Base-by-base conservation (phyloP, 2,329 filamentous ascomycete genomes). In the Dothistroma septosporum region DNA sequence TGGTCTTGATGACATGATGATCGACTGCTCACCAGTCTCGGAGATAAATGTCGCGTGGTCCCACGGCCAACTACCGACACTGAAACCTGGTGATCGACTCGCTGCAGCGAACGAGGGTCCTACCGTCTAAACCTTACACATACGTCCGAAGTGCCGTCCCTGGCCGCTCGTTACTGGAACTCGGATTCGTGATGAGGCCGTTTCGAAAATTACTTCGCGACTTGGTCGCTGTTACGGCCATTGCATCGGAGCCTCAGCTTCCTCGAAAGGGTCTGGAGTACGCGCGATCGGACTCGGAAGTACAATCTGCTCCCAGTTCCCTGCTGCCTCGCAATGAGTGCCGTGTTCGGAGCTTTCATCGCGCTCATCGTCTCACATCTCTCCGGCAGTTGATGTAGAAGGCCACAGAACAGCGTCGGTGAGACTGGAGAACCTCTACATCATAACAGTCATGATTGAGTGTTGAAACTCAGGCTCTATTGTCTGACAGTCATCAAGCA, bases 61-160 rank as follows among this genome's bases (percentile, higher is more conserved):
- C 9, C 37, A 41, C 32, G 19, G 52, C 32, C n/a, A 41, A 19
- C 12, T 41, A 22, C 52, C n/a, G 33, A 12, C 21, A 6, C 12
- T 22, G 22, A 21, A 54, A 54, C 52, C 14, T 54, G 52, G 52
- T 19, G n/a, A 22, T 54, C 32, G n/a, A 24, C 52, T 54, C n/a
- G 52, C 28, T 28, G 41, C 41, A n/a, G 41, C 41, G 41, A 44
- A 44, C 41, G 16, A 44, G 52, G 52, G 19, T 22, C 52, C 32
- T 54, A n/a, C 52, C 31, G 9, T 41, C n/a, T 16, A n/a, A 6
- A 3, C 52, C 52, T 54, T 44, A n/a, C 41, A 44, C 4, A 44
- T 44, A 44, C 41, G 41, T 44, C 41, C 41, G 41, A 44, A 44
- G 19, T 16, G n/a, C 16, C 14, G 14, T 44, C 41, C 16, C 41